phyloP scores from a whole-genome alignment of 169 alveolate species.

The Eimeria falciformis region DNA sequence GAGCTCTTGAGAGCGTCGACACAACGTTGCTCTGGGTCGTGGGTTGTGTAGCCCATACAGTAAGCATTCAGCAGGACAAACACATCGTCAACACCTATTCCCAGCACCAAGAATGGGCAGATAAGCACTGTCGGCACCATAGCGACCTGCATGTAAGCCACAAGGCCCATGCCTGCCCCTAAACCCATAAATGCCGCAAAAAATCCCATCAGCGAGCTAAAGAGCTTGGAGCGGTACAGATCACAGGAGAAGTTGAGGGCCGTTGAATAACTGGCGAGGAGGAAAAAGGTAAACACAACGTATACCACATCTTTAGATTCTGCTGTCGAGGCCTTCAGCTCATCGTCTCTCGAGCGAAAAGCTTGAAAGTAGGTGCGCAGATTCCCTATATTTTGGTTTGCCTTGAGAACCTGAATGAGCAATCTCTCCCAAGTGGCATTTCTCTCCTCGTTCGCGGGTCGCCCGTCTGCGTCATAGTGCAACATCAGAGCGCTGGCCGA shows the following conservation, averaged over 20 bases:
- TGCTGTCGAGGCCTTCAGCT: slow-evolving; percentile 82
- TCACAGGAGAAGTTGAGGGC: slow-evolving; percentile 84
- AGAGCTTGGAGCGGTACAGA: slow-evolving; percentile 75
- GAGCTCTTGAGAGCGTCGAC: slow-evolving; percentile 80
- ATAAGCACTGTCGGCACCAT: slow-evolving; percentile 85
- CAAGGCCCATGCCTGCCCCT: slow-evolving; percentile 85
- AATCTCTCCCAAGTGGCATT: slow-evolving; percentile 84
- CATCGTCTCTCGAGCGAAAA: slow-evolving; percentile 84
- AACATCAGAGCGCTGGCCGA: slow-evolving; percentile 82
- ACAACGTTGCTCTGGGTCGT: slow-evolving; percentile 82
- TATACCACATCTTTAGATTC: slow-evolving; percentile 82
- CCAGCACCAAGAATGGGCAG: slow-evolving; percentile 84
- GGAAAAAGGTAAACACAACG: slow-evolving; percentile 84
- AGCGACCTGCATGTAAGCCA: slow-evolving; percentile 81
- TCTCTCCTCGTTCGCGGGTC: slow-evolving; percentile 79
- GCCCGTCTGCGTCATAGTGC: slow-evolving; percentile 82
- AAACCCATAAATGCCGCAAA: slow-evolving; percentile 85
- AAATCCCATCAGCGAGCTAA: slow-evolving; percentile 85
- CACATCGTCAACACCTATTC: slow-evolving; percentile 85
- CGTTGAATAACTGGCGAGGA: slow-evolving; percentile 82
- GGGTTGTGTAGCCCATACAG: slow-evolving; percentile 82
- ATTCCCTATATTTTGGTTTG: slow-evolving; percentile 81
- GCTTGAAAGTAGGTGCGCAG: slow-evolving; percentile 83
- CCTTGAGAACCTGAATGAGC: slow-evolving; percentile 81
- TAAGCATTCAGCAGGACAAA: slow-evolving; percentile 84